Base-by-base conservation (phyloP, 805 yeast species). In the Zygoascus biomembranicola region DNA sequence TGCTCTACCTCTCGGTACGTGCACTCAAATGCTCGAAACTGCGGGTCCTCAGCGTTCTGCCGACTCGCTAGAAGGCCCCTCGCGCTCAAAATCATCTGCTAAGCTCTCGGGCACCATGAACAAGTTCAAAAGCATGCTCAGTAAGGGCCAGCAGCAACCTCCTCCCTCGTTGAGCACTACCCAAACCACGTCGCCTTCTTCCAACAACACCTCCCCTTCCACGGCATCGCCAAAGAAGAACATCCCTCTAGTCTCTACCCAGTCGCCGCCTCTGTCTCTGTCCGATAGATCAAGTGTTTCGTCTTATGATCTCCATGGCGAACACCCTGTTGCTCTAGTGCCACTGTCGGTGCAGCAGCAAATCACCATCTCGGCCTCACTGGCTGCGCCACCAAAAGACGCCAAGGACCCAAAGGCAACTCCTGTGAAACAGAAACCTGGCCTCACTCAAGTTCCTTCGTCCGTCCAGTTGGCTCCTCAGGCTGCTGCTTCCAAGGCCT, bases 21-120 rank as follows among this genome's bases (percentile, higher is more conserved):
- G 39, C 39, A 35, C 39, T 35, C 16, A 4, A 4, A 35, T 35
- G 39, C 39, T 35, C 39, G 39, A 35, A 35, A 35, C 39, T n/a
- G 39, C 39, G 39, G 39, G 39, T n/a, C 39, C 39, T 35, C 39
- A 35, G 39, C 39, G 39, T 35, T 35, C 39, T 35, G 39, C 39
- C 39, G 39, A 35, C 13, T 35, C 39, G 43, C 35, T 19, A 32
- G 32, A 16, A 23, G n/a, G 47, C 19, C 20, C 11, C 16, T 32
- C 49, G 5, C 46, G 53, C 20, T 35, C 50, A 8, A 42, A 53
- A 18, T 49, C 55, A 43, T 44, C 42, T 32, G 47, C 57, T 20
- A 46, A 42, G 50, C 48, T 55, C 13, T 8, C 44, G 16, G 57
- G 57, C n/a, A 51, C 57, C 32, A 55, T 55, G 58, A 47, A 32